Base-by-base conservation (phyloP, 108 stramenopile genomes). In the Stephanodiscus minutulus region DNA sequence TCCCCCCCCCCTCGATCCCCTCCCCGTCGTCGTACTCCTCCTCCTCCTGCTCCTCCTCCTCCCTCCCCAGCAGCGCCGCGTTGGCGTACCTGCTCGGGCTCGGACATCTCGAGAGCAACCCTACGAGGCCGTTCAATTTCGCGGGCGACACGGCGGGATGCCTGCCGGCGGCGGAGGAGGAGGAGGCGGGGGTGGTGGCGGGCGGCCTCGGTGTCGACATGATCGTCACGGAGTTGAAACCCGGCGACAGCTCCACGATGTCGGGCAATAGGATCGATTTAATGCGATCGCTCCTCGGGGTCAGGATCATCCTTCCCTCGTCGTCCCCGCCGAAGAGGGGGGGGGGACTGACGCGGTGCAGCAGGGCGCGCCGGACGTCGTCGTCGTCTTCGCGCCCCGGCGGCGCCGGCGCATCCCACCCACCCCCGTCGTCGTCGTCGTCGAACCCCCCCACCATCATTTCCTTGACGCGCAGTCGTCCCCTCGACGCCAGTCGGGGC, bases 1-100 rank as follows among this genome's bases (percentile, higher is more conserved):
- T 56, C 49, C 29, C 55, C 27, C 22, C 69, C 20, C 10, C 47
- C 39, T 68, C 49, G 2, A 25, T 37, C 17, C 12, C 17, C 13
- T 33, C 33, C 35, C 50, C 52, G 29, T 72, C 80, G 29, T 58
- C 69, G n/a, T 80, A 73, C 12, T 81, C 76, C 31, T 74, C 77
- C 12, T 1, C 3, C 39, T 11, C 68, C 66, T 9, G 7, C 10
- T 39, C 7, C 7, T 39, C 39, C 10, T 70, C 81, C 27, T 79
- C 73, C 31, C 81, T 82, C 33, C 79, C 67, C 61, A 75, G 68
- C 25, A 57, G 44, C 28, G 61, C 49, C 5, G 80, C 60, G 52
- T 69, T 52, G 3, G 54, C 62, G 54, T 88, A 88, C 29, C 74
- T 70, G 29, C 70, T 49, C 11, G 87, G 87, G 27, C 84, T 75